Evolutionary conservation across 495 filamentous ascomycete genomes (phyloP).

Genomic region (Neurospora sp.): DNA sequence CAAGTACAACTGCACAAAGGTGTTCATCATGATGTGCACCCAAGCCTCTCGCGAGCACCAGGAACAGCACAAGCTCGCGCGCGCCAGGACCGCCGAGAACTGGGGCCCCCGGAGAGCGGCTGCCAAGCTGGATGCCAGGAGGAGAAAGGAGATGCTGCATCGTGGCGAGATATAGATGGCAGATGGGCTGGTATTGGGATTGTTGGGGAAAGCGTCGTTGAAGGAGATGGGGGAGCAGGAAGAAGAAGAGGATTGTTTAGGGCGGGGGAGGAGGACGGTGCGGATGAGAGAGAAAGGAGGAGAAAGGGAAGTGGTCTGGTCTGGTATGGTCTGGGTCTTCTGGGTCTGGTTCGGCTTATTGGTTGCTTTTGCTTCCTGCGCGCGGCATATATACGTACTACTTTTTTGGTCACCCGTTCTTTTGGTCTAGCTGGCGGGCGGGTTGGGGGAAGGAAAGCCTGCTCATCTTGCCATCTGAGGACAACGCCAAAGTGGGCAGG

Average conservation of each 20-base stretch:
- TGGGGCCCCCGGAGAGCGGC: slow-evolving; percentile 63
- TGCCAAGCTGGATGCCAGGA: slow-evolving; percentile 64
- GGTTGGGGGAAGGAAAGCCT: not conserved
- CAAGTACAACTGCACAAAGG: slow-evolving; percentile 63
- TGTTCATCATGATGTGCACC: slow-evolving; percentile 58
- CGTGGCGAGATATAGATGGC: slow-evolving; percentile 34
- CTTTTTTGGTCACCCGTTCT: not conserved
- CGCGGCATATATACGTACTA: not conserved
- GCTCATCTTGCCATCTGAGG: not conserved
- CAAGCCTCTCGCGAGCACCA: slow-evolving; percentile 28
- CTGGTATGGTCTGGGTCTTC: not conserved
- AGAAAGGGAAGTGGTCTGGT: not conserved
- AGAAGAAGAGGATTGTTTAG: not conserved
- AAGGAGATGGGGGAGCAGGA: not conserved
- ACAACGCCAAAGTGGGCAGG: not conserved
- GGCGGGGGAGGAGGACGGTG: not conserved
- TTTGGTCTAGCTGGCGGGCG: not conserved
- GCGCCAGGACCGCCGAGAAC: slow-evolving; percentile 51
- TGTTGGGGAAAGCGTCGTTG: not conserved
- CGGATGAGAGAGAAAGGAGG: not conserved
- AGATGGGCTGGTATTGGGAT: not conserved
- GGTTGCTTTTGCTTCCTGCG: not conserved
- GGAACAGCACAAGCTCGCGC: slow-evolving; percentile 24
- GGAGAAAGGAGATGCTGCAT: slow-evolving; percentile 52
- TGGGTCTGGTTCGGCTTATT: not conserved